Evolutionary conservation across 2,329 filamentous ascomycete genomes (phyloP), one percentile per base, ranked within the genome.

Genomic region (Phoma sp.): DNA sequence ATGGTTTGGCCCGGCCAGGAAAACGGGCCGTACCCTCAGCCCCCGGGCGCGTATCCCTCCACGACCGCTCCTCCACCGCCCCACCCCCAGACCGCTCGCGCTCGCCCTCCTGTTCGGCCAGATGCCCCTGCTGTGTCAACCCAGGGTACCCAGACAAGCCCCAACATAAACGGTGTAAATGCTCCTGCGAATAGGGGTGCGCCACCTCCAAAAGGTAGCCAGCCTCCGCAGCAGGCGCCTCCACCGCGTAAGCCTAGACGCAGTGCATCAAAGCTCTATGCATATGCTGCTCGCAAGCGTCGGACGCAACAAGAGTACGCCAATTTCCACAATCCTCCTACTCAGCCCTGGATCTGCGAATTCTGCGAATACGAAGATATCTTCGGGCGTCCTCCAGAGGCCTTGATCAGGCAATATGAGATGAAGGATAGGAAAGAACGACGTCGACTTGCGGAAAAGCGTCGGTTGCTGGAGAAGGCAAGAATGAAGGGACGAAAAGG

Each of bases 331-430:
- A 87, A 90, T 66, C 89, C 90, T 1, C 89, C 90, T 0, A 89
- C 91, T 61, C 91, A 96, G 57, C 84, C 92, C 43, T 98, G 93
- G 91, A 92, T 98, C 39, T 99, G 95, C 77, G 91, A 97, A 69
- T 98, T 98, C 73, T 99, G 95, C 79, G 95, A 99, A 75, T 99
- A 97, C 71, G 93, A 98, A 76, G 86, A 87, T 46, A 97, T 99
- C 42, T 98, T 96, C 72, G 93, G 93, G n/a, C 83, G 83, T 46
- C 90, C 90, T 2, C 95, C 95, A 0, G 84, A 86, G 65, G 92
- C 92, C 42, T 78, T 99, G 48, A 96, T 98, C 59, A 86, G 91
- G 33, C 87, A 92, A 58, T 99, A 98, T 71, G 95, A 99, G 77
- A 90, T 93, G 72, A 97, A 96, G 74, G 95, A 97, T 70, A 87